Base-by-base conservation (phyloP, 441 rosid species). In the Euphorbia schlechtendalii region DNA sequence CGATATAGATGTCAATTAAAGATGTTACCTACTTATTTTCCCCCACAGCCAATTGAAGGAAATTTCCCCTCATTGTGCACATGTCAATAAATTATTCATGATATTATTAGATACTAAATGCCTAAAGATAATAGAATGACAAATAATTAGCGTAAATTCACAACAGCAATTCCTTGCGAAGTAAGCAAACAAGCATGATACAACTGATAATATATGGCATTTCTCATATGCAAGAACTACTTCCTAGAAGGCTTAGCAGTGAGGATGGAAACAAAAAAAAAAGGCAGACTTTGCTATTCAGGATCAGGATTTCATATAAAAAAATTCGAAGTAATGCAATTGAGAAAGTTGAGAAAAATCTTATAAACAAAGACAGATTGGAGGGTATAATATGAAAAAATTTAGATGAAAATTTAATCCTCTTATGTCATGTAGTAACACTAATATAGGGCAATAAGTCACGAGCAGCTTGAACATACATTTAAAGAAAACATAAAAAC, bases 401-500 rank as follows among this genome's bases (percentile, higher is more conserved):
- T 59, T 9, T 11, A 22, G 6, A 24, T 41, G 64, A 52, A 40
- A 40, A 4, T 22, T 60, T 60, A 28, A 38, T 59, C 51, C 45
- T 40, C 32, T 22, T 14, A 21, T 40, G 32, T 11, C 27, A 40
- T 48, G 8, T 0, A 9, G 18, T 41, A 27, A 4, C 22, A 7
- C 18, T 51, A 20, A 51, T n/a, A 48, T 43, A 43, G 14, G 48
- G 99, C 99, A 93, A 90, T 80, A 90, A 96, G 86, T 93, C 96
- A 59, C 97, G 83, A 56, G 99, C 99, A 79, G 99, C 99, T 87
- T 90, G 97, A 69, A 93, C 78, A 93, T 88, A 74, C 20, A 69
- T 22, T 10, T 64, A 71, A 69, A 63, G 69, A 15, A 52, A 64
- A 49, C 45, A 15, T 41, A 65, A 65, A 25, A 56, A 21, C 13